Evolutionary conservation across 768 basidiomycete species (phyloP).

Genomic region (Phaffia australis): DNA sequence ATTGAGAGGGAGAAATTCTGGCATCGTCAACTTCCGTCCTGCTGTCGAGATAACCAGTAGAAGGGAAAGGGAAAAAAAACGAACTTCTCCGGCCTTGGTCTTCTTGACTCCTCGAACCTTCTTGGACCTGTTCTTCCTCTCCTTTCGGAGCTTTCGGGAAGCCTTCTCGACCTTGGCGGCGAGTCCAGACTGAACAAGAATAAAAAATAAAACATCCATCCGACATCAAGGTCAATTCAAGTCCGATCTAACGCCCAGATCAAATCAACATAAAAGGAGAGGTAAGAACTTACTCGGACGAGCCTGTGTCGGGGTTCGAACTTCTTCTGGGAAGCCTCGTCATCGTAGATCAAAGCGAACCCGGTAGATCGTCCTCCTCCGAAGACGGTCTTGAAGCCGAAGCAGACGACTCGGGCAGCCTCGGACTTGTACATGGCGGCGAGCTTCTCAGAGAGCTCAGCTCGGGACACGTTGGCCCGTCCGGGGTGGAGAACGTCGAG

Average conservation of each 20-base stretch:
- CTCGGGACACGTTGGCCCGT: slow-evolving; percentile 83
- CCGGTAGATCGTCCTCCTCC: slow-evolving; percentile 97
- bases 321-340: slow-evolving; percentile 85
- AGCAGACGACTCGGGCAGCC: slow-evolving; percentile 75
- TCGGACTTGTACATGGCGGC: slow-evolving; percentile 86
- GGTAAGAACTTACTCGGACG: slow-evolving; percentile 61
- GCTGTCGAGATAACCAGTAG: background rate
- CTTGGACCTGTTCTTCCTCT: slow-evolving; percentile 98
- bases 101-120: slow-evolving; percentile 98
- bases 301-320: slow-evolving; percentile 95
- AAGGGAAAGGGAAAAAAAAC: background rate
- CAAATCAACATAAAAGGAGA: too few species aligned
- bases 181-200: slow-evolving; percentile 38
- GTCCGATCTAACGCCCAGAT: too few species aligned
- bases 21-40: background rate
- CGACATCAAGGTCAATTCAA: background rate
- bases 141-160: slow-evolving; percentile 95
- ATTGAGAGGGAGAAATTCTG: background rate
- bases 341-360: slow-evolving; percentile 95
- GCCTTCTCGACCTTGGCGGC: slow-evolving; percentile 72
- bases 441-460: slow-evolving; percentile 85
- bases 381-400: slow-evolving; percentile 64
- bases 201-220: background rate
- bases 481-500: slow-evolving; percentile 84
- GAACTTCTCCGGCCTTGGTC: slow-evolving; percentile 56